These are phyloP conservation scores for Xanthoconium separans DNA, from an alignment of 1,284 basidiomycete genomes.

Conservation along the genomic window DNA sequence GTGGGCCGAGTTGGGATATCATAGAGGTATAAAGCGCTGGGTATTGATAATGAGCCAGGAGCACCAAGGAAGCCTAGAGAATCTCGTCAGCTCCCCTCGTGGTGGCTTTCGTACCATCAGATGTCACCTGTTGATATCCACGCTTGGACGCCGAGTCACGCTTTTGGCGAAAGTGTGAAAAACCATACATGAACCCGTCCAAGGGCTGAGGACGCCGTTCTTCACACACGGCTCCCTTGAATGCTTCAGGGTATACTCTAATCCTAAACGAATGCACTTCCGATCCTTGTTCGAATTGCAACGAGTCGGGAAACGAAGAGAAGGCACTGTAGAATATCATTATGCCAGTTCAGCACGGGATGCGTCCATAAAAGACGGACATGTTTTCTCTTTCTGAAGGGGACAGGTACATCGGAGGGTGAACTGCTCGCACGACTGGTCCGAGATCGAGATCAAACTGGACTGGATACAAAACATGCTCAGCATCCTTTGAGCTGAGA, in stretches of 20 bases:
- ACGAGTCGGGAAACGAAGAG: constrained; percentile 91
- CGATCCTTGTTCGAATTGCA: constrained; percentile 74
- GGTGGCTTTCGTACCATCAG: neutral
- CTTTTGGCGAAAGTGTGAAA: constrained; percentile 78
- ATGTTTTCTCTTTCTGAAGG: constrained; percentile 79
- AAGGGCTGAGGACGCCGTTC: constrained; percentile 38
- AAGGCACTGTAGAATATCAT: constrained; percentile 67
- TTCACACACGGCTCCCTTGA: constrained; percentile 14
- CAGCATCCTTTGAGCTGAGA: neutral
- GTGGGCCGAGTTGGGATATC: constrained; percentile 70
- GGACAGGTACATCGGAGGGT: constrained; percentile 61
- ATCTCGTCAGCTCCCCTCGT: constrained; percentile 10
- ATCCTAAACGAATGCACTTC: constrained; percentile 75
- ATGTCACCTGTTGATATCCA: constrained; percentile 80
- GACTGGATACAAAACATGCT: constrained; percentile 41
- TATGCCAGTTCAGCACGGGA: constrained; percentile 13
- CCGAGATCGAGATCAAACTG: constrained; percentile 89
- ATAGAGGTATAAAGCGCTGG: constrained; percentile 80
- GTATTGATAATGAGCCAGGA: constrained; percentile 82
- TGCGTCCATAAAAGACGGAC: constrained; percentile 45
- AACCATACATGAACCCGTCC: constrained; percentile 82
- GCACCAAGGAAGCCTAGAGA: constrained; percentile 79
- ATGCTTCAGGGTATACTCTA: constrained; percentile 40
- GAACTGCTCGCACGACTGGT: constrained; percentile 76
- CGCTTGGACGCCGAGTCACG: constrained; percentile 70